Percentiles rank a stretch among this genome's conserved stretches.
phyloP scores from a whole-genome alignment of 306 rosid species.

The Sindora glabra region DNA sequence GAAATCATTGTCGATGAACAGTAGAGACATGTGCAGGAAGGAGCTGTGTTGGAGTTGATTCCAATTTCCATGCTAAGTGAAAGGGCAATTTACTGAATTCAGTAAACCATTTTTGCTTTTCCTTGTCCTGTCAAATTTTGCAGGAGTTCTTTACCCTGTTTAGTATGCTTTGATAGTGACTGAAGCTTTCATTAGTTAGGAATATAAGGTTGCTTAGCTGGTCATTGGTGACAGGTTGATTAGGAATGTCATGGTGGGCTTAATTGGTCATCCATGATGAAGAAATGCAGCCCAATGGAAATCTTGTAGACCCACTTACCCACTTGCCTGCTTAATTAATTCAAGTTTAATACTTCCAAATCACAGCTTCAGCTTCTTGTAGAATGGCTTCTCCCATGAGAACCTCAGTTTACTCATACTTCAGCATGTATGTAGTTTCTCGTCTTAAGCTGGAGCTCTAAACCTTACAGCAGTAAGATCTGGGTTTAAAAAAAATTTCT shows the following conservation, averaged over 20 bases:
- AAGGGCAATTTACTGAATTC: slow-evolving; percentile 19
- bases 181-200: slow-evolving; percentile 1
- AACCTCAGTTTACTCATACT: too few species aligned
- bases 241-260: too few species aligned
- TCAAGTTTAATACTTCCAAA: too few species aligned
- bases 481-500: too few species aligned
- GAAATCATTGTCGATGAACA: slow-evolving; percentile 49
- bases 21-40: slow-evolving; percentile 28
- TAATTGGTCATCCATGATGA: slow-evolving; percentile 8
- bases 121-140: slow-evolving; percentile 16
- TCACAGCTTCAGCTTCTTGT: too few species aligned
- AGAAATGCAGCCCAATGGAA: neutral
- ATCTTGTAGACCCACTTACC: too few species aligned
- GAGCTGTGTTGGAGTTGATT: slow-evolving; percentile 20
- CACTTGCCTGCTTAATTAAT: too few species aligned
- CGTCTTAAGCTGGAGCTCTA: too few species aligned
- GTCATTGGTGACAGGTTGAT: too few species aligned
- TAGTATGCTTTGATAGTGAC: slow-evolving; percentile 13
- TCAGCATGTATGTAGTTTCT: too few species aligned
- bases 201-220: neutral
- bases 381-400: too few species aligned
- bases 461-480: too few species aligned
- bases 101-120: slow-evolving; percentile 11
- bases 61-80: slow-evolving; percentile 9
- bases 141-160: slow-evolving; percentile 12